Conservation (phyloP, 176 grass and related monocot species). For the Calamus simplicifolius region DNA sequence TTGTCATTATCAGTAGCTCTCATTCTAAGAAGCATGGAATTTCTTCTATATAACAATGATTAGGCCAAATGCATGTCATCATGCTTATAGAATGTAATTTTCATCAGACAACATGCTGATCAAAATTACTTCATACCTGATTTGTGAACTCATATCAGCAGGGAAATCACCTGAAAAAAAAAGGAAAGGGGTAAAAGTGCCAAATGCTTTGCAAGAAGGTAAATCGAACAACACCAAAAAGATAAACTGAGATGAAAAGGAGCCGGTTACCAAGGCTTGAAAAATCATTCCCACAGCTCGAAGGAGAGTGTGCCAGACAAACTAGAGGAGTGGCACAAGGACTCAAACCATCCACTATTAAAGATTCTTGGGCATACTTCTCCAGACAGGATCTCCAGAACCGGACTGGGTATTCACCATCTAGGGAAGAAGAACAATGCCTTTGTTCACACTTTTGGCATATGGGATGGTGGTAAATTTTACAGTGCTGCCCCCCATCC, state of each 20-base stretch:
- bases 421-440: not conserved
- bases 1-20: too few species aligned
- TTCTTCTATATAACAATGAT: too few species aligned
- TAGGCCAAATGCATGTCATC: too few species aligned
- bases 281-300: constrained; percentile 6
- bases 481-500: not conserved
- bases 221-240: too few species aligned
- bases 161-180: constrained; percentile 14
- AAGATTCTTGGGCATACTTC: not conserved
- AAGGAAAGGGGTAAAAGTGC: not conserved
- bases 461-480: not conserved
- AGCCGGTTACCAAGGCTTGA: constrained; percentile 2
- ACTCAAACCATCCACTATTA: not conserved
- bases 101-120: too few species aligned
- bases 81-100: too few species aligned
- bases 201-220: too few species aligned
- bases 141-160: not conserved
- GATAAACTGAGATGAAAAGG: not conserved
- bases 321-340: not conserved
- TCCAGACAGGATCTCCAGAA: not conserved
- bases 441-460: not conserved
- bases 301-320: not conserved
- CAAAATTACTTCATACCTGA: constrained; percentile 3
- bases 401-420: not conserved
- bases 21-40: too few species aligned